phyloP scores from a whole-genome alignment of 257 asterid species.

The Solanum verrucosum region DNA sequence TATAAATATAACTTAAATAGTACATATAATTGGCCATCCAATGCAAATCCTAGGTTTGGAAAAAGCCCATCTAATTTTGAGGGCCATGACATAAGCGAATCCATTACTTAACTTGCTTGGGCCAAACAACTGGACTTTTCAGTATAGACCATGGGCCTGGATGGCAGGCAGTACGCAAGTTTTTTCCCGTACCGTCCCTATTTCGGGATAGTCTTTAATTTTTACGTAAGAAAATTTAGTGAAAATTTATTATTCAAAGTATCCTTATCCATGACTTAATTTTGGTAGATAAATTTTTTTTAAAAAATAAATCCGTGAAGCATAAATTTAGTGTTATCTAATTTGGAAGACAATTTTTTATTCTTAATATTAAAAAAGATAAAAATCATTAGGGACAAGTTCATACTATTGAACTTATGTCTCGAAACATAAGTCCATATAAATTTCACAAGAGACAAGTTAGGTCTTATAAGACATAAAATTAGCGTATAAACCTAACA shows the following conservation, averaged over 20 bases:
- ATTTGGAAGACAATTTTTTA: not conserved
- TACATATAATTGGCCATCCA: not conserved
- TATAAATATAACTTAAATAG: not conserved
- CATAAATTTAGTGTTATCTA: not conserved
- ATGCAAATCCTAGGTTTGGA: not conserved
- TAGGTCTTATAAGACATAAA: not conserved
- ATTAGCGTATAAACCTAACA: too few species aligned
- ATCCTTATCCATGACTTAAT: not conserved
- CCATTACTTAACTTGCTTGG: not conserved
- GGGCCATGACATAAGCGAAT: not conserved
- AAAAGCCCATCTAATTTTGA: not conserved
- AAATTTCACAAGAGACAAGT: not conserved
- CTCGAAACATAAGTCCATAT: too few species aligned
- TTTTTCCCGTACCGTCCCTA: not conserved
- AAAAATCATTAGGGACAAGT: not conserved
- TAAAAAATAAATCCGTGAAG: not conserved
- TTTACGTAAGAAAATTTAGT: not conserved
- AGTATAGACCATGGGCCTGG: not conserved
- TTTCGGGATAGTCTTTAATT: not conserved
- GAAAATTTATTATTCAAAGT: not conserved
- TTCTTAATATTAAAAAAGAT: not conserved
- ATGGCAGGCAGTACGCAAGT: not conserved
- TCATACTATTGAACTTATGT: not conserved
- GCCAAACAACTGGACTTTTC: not conserved
- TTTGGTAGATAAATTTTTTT: not conserved